Percentiles rank a stretch among this genome's conserved stretches.
Conservation (phyloP, 139 green algal species). For the Pleodorina starrii region DNA sequence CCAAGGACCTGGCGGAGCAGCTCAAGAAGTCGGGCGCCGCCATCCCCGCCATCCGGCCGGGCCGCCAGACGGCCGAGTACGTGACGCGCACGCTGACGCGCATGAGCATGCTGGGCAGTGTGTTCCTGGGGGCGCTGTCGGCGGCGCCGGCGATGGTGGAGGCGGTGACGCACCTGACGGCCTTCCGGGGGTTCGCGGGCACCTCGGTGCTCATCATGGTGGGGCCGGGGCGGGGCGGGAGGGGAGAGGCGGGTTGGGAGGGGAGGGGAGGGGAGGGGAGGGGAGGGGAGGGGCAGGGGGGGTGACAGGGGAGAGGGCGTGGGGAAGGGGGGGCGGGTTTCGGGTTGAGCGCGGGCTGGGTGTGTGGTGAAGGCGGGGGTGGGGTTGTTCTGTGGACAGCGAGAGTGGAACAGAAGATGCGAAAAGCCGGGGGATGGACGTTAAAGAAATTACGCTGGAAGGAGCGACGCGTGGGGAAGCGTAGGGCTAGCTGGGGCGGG, state of each 20-base stretch:
- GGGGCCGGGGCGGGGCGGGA: background rate
- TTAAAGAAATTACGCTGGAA: too few species aligned
- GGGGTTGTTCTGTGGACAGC: background rate
- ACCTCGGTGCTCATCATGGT: constrained; percentile 96
- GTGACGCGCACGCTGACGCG: constrained; percentile 91
- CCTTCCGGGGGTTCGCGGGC: constrained; percentile 97
- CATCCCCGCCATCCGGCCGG: constrained; percentile 93
- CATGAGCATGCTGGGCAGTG: constrained; percentile 95
- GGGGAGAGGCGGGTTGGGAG: background rate
- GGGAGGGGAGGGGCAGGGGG: background rate
- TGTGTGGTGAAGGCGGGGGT: background rate
- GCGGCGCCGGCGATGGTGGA: constrained; percentile 91
- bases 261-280: background rate
- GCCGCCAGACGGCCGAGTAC: constrained; percentile 91
- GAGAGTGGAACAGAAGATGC: too few species aligned
- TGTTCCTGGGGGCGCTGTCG: constrained; percentile 93
- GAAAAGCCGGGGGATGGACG: too few species aligned
- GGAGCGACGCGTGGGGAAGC: too few species aligned
- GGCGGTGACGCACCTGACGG: constrained; percentile 83
- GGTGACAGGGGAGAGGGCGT: too few species aligned
- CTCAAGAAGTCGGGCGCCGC: constrained; percentile 93
- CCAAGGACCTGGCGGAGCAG: constrained; percentile 97
- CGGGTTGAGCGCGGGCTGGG: background rate
- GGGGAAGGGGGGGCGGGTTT: background rate
- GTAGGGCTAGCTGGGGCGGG: too few species aligned